phyloP scores from a whole-genome alignment of 768 basidiomycete species.

The Rhizopogon salebrosus region DNA sequence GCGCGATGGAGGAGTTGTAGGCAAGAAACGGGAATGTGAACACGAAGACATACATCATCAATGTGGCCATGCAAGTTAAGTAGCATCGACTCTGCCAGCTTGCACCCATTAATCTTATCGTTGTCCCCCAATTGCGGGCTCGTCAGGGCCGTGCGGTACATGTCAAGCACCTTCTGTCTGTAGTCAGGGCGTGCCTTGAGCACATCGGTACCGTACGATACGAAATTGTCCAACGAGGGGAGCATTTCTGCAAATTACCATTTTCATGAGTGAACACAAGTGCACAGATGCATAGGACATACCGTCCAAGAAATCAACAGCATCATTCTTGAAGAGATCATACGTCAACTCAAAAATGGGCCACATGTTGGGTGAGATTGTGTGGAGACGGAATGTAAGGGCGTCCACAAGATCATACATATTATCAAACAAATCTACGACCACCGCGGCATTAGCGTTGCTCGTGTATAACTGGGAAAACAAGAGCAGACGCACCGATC shows the following conservation, averaged over 20 bases:
- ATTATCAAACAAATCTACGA: constrained; percentile 77
- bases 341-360: constrained; percentile 81
- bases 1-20: neutral
- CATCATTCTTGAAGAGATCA: constrained; percentile 75
- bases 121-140: constrained; percentile 74
- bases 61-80: constrained; percentile 73
- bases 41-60: constrained; percentile 57
- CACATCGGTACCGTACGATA: constrained; percentile 75
- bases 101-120: constrained; percentile 80
- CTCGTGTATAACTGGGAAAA: neutral
- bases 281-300: constrained; percentile 7
- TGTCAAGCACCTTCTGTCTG: constrained; percentile 74
- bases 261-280: neutral
- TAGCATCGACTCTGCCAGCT: constrained; percentile 77
- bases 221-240: constrained; percentile 82
- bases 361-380: constrained; percentile 83
- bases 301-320: constrained; percentile 86
- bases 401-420: constrained; percentile 83
- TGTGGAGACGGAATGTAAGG: constrained; percentile 74
- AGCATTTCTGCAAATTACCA: constrained; percentile 65
- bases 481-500: constrained; percentile 47
- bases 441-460: neutral
- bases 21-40: neutral
- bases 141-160: constrained; percentile 71
- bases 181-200: constrained; percentile 74